Conservation (phyloP, 2,329 filamentous ascomycete species). For the Aspergillus versicolor region DNA sequence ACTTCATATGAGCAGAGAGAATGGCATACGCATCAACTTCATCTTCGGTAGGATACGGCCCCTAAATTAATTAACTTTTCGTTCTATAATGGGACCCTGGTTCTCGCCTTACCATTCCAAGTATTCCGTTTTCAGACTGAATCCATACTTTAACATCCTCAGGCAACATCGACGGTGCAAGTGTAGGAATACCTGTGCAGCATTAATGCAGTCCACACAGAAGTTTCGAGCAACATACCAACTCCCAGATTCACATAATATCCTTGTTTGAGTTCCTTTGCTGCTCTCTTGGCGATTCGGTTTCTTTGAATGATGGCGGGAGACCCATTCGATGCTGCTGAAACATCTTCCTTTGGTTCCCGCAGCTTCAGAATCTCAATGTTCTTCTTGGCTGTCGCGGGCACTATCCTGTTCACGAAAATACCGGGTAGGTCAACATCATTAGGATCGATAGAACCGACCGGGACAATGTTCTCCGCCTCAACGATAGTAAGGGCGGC, state of each 20-base stretch:
- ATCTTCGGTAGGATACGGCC: conserved; percentile 71
- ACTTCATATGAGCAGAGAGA: too few relatives aligned
- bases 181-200: conserved; percentile 70
- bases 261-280: conserved; percentile 71
- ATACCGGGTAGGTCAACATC: conserved; percentile 78
- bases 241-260: conserved; percentile 38
- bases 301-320: conserved; percentile 41
- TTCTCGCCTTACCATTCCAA: conserved; percentile 61
- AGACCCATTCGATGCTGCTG: conserved; percentile 35
- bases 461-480: conserved; percentile 77
- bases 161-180: conserved; percentile 76
- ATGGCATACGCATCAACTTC: conserved; percentile 61
- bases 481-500: conserved; percentile 77
- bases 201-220: neutral
- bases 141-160: conserved; percentile 72
- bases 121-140: conserved; percentile 81
- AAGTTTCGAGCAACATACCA: conserved; percentile 21
- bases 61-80: conserved; percentile 34
- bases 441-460: conserved; percentile 70
- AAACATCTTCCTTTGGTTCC: conserved; percentile 38
- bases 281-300: conserved; percentile 72
- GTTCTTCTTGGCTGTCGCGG: conserved; percentile 67
- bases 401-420: conserved; percentile 78
- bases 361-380: conserved; percentile 68
- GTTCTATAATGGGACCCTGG: neutral